phyloP scores from a whole-genome alignment of 192 early-diverging fungal genomes.

The Umbelopsis sp. region DNA sequence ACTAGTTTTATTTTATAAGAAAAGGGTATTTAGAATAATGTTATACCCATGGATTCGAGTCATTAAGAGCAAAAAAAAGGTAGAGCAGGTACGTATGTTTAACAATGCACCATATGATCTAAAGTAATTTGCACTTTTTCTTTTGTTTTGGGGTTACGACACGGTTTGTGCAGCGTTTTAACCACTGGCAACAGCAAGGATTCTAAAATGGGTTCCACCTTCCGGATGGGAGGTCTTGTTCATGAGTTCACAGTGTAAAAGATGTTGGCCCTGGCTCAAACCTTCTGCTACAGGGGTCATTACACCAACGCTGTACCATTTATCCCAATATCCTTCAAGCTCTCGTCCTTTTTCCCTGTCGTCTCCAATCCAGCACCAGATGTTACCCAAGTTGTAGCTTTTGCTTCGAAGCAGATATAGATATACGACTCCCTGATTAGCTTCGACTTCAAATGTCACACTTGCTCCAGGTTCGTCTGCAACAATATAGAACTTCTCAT shows the following conservation, averaged over 20 bases:
- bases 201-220: slow-evolving; percentile 23
- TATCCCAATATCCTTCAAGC: slow-evolving; percentile 22
- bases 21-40: too few relatives aligned
- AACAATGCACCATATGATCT: too few relatives aligned
- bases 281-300: slow-evolving; percentile 22
- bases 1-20: too few relatives aligned
- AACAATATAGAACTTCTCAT: slow-evolving; percentile 23
- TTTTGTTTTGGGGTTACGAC: neutral
- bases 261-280: slow-evolving; percentile 17
- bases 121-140: too few relatives aligned
- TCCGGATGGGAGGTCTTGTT: slow-evolving; percentile 24
- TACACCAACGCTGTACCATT: slow-evolving; percentile 18
- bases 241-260: slow-evolving; percentile 18
- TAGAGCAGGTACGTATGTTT: too few relatives aligned
- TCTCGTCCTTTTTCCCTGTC: slow-evolving; percentile 16
- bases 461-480: slow-evolving; percentile 21
- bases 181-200: slow-evolving; percentile 23
- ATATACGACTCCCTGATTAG: slow-evolving; percentile 25
- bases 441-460: slow-evolving; percentile 9
- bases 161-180: neutral
- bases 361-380: slow-evolving; percentile 27
- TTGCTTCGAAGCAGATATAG: slow-evolving; percentile 13
- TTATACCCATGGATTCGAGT: too few relatives aligned
- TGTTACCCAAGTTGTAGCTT: slow-evolving; percentile 19
- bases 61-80: too few relatives aligned